A percentile compares a stretch with the other conserved stretches of the same genome.
phyloP scores from a whole-genome alignment of 768 basidiomycete species.

The Steccherinum ochraceum region DNA sequence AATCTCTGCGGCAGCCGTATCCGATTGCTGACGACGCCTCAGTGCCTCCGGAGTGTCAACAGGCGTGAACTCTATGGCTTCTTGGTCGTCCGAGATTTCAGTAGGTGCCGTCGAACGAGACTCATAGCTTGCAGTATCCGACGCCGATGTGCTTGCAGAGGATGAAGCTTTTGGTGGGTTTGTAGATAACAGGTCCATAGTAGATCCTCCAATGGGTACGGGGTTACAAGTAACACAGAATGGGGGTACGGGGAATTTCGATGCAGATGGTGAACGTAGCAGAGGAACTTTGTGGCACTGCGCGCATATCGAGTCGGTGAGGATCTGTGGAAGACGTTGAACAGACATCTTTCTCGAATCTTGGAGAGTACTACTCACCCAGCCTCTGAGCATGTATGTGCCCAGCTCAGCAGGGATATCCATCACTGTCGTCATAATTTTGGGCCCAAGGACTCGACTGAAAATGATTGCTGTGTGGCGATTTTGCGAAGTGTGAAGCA shows the following conservation, averaged over 20 bases:
- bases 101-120: slow-evolving; percentile 79
- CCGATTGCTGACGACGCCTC: slow-evolving; percentile 74
- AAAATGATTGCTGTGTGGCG: too few species aligned
- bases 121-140: neutral
- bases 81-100: slow-evolving; percentile 55
- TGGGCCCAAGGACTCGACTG: too few species aligned
- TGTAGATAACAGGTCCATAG: neutral
- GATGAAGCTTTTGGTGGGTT: neutral
- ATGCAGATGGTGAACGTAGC: slow-evolving; percentile 57
- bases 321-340: slow-evolving; percentile 31
- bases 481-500: too few species aligned
- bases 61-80: slow-evolving; percentile 58
- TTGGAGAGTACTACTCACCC: slow-evolving; percentile 39
- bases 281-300: slow-evolving; percentile 59
- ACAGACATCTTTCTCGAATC: slow-evolving; percentile 1
- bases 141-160: neutral
- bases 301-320: slow-evolving; percentile 62
- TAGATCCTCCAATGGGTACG: slow-evolving; percentile 14
- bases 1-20: slow-evolving; percentile 72
- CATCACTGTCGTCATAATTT: slow-evolving; percentile 42
- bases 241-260: slow-evolving; percentile 29
- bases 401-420: slow-evolving; percentile 61
- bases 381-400: slow-evolving; percentile 71
- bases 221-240: slow-evolving; percentile 65
- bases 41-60: slow-evolving; percentile 60